A percentile compares a stretch with the other conserved stretches of the same genome.
phyloP scores from a whole-genome alignment of 2,329 filamentous ascomycete species.

The Periglandula ipomoeae region DNA sequence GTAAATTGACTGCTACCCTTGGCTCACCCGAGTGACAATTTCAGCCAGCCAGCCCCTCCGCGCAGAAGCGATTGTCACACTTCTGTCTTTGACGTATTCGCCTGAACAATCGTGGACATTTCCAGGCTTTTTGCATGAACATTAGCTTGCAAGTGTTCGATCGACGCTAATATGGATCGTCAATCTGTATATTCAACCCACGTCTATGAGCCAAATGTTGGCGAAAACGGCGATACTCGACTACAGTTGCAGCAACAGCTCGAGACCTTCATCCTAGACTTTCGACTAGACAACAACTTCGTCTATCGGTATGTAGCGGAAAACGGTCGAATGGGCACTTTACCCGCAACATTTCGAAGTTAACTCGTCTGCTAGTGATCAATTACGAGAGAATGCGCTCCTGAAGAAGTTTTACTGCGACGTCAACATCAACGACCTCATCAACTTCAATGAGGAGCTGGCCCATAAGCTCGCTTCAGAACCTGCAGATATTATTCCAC shows the following conservation, averaged over 20 bases:
- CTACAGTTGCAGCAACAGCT: conserved; percentile 69
- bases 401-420: conserved; percentile 94
- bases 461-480: conserved; percentile 84
- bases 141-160: neutral
- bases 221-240: conserved; percentile 58
- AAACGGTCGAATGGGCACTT: no score
- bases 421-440: conserved; percentile 89
- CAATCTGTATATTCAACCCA: conserved; percentile 80
- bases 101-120: neutral
- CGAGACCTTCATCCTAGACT: conserved; percentile 86
- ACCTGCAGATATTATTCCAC: conserved; percentile 83
- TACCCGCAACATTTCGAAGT: neutral
- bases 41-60: neutral
- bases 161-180: conserved; percentile 58
- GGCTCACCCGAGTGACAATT: neutral
- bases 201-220: conserved; percentile 61
- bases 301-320: conserved; percentile 69
- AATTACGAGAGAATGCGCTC: conserved; percentile 88
- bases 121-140: neutral
- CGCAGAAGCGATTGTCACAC: neutral
- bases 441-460: conserved; percentile 91
- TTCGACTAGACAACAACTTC: conserved; percentile 88
- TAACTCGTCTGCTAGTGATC: conserved; percentile 56
- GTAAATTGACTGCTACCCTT: conserved; percentile 9
- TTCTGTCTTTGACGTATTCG: neutral